Base-by-base conservation (phyloP, 2,329 filamentous ascomycete genomes). In the Cladophialophora immunda region DNA sequence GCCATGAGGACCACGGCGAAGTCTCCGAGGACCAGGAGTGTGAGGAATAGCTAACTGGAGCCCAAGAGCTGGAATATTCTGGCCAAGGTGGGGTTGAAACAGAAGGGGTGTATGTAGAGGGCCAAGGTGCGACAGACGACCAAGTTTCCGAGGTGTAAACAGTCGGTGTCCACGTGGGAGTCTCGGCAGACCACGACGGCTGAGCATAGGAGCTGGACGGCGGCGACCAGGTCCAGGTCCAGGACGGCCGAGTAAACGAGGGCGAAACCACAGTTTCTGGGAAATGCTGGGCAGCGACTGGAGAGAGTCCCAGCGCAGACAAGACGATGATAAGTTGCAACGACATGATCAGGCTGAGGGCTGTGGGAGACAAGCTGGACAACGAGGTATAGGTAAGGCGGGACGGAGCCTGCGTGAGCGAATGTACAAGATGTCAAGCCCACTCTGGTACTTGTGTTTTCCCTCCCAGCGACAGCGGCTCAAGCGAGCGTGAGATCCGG, bases 61-160 rank as follows among this genome's bases (percentile, higher is more conserved):
- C 11, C 45, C 45, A 50, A 25, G 19, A 50, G 45, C 45, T 50
- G 11, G 45, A 50, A 9, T 50, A 13, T 50, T 50, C 45, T 13
- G 45, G 45, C 45, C 45, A 50, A 19, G 9, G 25, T 27, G 45
- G 22, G 19, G 11, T 13, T 27, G 45, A 50, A 13, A 19, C 19
- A 50, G 45, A 50, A 3, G 45, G 45, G 6, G 45, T 50, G 22
- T 50, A 50, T 15, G 45, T 25, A 25, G 45, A n/a, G n/a, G 38
- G 17, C 55, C 55, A 58, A 25, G 34, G n/a, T 22, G 32, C 36
- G 9, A 27, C 45, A 17, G 56, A 47, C n/a, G 56, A n/a, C 56
- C 56, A 58, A 41, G 56, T 45, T 47, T 58, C 56, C 34, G 56
- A 45, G 4, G 38, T 30, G 19, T 58, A 58, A n/a, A 30, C 34